Percentiles rank a stretch among this genome's conserved stretches.
These are phyloP conservation scores for Panus rudis DNA, from an alignment of 768 basidiomycete species.

Conservation along the genomic window DNA sequence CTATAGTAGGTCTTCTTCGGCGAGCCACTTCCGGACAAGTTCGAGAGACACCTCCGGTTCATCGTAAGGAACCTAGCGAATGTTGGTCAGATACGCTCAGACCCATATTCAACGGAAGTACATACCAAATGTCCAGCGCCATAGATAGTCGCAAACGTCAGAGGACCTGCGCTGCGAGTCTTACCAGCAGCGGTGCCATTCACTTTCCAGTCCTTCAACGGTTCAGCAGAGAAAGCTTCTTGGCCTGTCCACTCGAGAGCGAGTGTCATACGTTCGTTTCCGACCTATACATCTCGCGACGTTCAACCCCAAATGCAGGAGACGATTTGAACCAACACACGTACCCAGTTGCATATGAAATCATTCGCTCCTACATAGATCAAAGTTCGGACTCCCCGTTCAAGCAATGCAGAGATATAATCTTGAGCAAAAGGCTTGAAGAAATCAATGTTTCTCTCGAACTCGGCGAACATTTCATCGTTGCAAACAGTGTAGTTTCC, in stretches of 20 bases:
- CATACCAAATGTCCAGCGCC: slow-evolving; percentile 73
- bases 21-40: background rate
- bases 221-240: slow-evolving; percentile 35
- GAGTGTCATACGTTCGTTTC: slow-evolving; percentile 56
- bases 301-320: no score
- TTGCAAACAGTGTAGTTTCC: slow-evolving; percentile 44
- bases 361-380: slow-evolving; percentile 52
- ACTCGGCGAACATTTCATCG: slow-evolving; percentile 31
- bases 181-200: slow-evolving; percentile 45
- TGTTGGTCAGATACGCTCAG: no score
- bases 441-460: slow-evolving; percentile 16
- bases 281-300: slow-evolving; percentile 33
- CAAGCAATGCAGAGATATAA: slow-evolving; percentile 47
- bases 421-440: no score
- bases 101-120: background rate
- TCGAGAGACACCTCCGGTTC: background rate
- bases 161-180: slow-evolving; percentile 43
- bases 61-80: background rate
- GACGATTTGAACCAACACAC: no score
- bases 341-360: slow-evolving; percentile 50
- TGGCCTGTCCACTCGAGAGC: slow-evolving; percentile 55
- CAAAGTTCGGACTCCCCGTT: slow-evolving; percentile 45
- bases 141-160: slow-evolving; percentile 57
- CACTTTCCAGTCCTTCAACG: slow-evolving; percentile 48
- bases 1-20: slow-evolving; percentile 1